Evolutionary conservation across 2,329 filamentous ascomycete genomes (phyloP), one percentile per base, ranked within the genome.

Genomic region (Colletotrichum echinochloae): DNA sequence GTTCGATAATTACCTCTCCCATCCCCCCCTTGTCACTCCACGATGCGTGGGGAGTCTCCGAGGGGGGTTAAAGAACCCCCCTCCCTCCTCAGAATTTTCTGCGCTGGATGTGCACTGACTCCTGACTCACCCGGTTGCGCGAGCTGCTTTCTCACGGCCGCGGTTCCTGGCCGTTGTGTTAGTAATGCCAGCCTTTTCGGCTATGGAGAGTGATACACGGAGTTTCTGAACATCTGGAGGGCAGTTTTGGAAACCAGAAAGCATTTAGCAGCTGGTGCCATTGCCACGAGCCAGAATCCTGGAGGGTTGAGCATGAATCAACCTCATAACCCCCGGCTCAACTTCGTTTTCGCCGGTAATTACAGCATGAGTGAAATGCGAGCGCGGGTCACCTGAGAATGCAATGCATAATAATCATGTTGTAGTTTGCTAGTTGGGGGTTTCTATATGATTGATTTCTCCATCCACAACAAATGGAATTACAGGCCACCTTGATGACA

Each of bases 11-110:
- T 5, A n/a, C 51, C 52, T 35, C 41, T 26, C 39, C 39, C 26
- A 26, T 56, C 35, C 56, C 2, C 67, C 49, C 54, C 44, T 30
- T 67, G 39, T n/a, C 37, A 67, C 57, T 67, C 67, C 57, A 67
- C 57, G 57, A 62, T 70, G 67, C 67, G 67, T 62, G 51, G 51
- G 37, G 20, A 26, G 28, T 52, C 46, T 39, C 4, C 20, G 2
- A 23, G 56, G 55, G 51, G 28, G 56, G 16, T 35, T 39, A 16
- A 51, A 61, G 44, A 37, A 51, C 26, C 35, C n/a, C 30, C 51
- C 46, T 23, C 20, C 39, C 18, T 7, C 37, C 37, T 59, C 12
- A 52, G 49, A 44, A 39, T 39, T 49, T 55, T 44, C 49, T 41
- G 66, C 20, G 46, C 11, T 56, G 55, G 1, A 20, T 44, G 63